These are phyloP conservation scores for Aspergillus avenaceus DNA, from an alignment of 495 filamentous ascomycete genomes.

Conservation along the genomic window DNA sequence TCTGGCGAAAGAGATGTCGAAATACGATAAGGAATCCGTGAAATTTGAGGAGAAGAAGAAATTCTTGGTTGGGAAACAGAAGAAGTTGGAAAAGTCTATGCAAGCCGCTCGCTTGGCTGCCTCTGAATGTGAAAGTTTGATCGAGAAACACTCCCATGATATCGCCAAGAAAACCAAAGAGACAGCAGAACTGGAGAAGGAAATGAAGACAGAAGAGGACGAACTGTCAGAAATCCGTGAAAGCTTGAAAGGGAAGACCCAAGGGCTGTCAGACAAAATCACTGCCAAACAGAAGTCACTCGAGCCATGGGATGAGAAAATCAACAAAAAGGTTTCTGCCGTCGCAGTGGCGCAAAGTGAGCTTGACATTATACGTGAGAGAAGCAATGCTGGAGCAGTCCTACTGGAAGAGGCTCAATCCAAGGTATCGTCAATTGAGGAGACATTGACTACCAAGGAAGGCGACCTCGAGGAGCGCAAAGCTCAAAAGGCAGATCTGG, in stretches of 20 bases:
- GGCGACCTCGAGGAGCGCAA: constrained; percentile 73
- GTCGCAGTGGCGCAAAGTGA: constrained; percentile 95
- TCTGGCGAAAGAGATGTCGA: constrained; percentile 83
- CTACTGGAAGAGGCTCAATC: constrained; percentile 78
- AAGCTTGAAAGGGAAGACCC: constrained; percentile 87
- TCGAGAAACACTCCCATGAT: constrained; percentile 71
- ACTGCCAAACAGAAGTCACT: constrained; percentile 87
- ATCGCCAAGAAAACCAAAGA: constrained; percentile 70
- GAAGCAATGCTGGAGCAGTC: constrained; percentile 77
- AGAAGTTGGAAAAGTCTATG: constrained; percentile 90
- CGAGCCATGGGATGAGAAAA: constrained; percentile 94
- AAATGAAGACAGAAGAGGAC: constrained; percentile 71
- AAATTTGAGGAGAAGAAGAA: constrained; percentile 98
- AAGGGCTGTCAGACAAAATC: constrained; percentile 89
- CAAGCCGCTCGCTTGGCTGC: constrained; percentile 62
- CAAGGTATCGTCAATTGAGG: constrained; percentile 71
- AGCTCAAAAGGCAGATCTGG: constrained; percentile 62
- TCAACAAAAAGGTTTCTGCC: constrained; percentile 89
- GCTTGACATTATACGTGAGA: constrained; percentile 83
- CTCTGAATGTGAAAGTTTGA: constrained; percentile 70
- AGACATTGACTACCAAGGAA: constrained; percentile 63
- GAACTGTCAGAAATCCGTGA: constrained; percentile 79
- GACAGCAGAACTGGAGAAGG: constrained; percentile 66
- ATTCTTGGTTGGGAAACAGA: constrained; percentile 81
- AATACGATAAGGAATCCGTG: constrained; percentile 91